These are phyloP conservation scores for Euphorbia schlechtendalii DNA, from an alignment of 441 rosid species.

Conservation along the genomic window DNA sequence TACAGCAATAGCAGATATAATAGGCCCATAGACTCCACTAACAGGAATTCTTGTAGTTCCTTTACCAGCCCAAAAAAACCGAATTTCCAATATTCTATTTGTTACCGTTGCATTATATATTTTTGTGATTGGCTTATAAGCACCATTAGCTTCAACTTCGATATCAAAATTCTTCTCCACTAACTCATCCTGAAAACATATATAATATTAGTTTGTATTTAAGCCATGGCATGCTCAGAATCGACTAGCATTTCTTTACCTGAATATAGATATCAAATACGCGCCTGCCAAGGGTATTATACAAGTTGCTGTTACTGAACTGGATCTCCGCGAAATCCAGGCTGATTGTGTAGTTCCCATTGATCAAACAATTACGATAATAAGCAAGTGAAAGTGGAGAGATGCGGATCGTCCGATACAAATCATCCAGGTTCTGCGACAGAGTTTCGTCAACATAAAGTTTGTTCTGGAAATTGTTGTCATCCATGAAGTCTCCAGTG, in stretches of 20 bases:
- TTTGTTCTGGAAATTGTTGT: too few relatives aligned
- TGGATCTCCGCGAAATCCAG: not conserved
- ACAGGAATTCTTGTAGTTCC: not conserved
- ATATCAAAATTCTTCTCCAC: not conserved
- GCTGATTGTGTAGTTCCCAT: not conserved
- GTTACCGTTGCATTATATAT: not conserved
- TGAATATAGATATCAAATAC: not conserved
- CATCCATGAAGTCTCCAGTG: not conserved
- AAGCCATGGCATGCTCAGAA: too few relatives aligned
- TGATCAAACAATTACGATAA: not conserved
- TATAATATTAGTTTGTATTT: too few relatives aligned
- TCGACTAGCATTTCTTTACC: not conserved
- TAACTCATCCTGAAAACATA: not conserved
- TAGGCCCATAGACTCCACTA: not conserved
- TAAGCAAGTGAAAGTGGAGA: not conserved
- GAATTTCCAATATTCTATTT: not conserved
- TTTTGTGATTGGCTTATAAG: not conserved
- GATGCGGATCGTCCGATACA: not conserved
- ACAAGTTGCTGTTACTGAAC: not conserved
- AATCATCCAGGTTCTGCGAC: not conserved
- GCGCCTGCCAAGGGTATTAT: not conserved
- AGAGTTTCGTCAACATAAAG: too few relatives aligned
- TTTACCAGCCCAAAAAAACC: not conserved
- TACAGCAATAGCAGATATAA: not conserved
- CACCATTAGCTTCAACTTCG: not conserved